These are phyloP conservation scores for Neurospora sp. DNA, from an alignment of 2,329 filamentous ascomycete genomes.

Conservation along the genomic window DNA sequence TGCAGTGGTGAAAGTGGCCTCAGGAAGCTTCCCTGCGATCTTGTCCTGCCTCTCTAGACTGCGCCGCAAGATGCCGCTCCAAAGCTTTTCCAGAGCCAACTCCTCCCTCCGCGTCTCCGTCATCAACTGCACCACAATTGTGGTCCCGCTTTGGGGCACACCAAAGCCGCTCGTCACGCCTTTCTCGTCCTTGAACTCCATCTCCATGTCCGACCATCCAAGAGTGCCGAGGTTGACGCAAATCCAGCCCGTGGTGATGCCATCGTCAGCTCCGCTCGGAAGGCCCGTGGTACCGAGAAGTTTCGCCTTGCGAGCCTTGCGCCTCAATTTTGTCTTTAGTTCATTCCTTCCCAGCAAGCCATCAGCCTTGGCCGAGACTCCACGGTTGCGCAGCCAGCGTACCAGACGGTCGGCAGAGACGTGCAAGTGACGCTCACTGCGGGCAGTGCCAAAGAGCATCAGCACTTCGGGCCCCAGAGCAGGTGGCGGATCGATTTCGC, in stretches of 20 bases:
- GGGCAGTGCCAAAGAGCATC: constrained; percentile 86
- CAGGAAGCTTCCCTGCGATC: neutral
- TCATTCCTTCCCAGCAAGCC: constrained; percentile 85
- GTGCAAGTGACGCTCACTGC: constrained; percentile 87
- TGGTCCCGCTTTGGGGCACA: constrained; percentile 35
- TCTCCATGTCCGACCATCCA: constrained; percentile 41
- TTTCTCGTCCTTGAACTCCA: constrained; percentile 33
- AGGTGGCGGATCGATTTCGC: constrained; percentile 72
- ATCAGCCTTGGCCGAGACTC: constrained; percentile 69
- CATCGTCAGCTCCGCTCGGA: constrained; percentile 61
- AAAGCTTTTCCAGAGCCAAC: constrained; percentile 43
- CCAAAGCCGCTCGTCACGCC: constrained; percentile 72
- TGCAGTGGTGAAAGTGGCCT: neutral
- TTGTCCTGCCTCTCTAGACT: constrained; percentile 9
- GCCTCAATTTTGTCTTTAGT: constrained; percentile 73
- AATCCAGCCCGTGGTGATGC: constrained; percentile 88
- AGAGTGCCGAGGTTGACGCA: constrained; percentile 80
- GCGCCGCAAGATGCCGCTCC: constrained; percentile 32
- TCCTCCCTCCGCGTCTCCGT: constrained; percentile 43
- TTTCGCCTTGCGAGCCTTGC: constrained; percentile 72
- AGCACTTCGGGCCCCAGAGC: constrained; percentile 80
- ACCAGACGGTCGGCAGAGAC: constrained; percentile 84
- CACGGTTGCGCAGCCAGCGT: constrained; percentile 70
- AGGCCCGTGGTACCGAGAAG: constrained; percentile 64
- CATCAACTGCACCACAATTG: constrained; percentile 48